Evolutionary conservation across 345 rosid genomes (phyloP), one percentile per base, ranked within the genome.

Genomic region (Populus euphratica): DNA sequence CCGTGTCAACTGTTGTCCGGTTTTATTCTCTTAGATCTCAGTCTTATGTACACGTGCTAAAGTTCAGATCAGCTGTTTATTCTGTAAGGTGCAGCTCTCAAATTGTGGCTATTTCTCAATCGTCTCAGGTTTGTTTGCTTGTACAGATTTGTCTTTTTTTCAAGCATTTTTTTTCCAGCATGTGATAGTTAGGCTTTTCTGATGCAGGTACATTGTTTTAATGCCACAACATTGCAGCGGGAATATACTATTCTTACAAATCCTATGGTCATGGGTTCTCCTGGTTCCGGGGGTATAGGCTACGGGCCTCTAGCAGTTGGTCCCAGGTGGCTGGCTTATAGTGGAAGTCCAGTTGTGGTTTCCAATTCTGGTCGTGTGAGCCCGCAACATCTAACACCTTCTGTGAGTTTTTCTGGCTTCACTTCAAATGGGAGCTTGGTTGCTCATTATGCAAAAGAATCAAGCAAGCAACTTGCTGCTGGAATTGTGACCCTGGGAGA

Each of bases 251-350:
- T 93, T 77, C 83, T 85, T 73, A 92, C 96, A 79, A 91, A 96
- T 79, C 87, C 92, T 66, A 85, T 96, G 38, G 72, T 76, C 29
- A 52, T 70, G 62, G 85, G 89, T 54, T 74, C 70, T 69, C 84
- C 87, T 81, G 86, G 82, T 76, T 73, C 86, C 68, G 96, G 90
- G 74, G 91, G 92, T 76, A 78, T 86, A 80, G 99, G 98, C 74
- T 91, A 87, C 76, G 98, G 99, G 35, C 98, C 99, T 73, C 91
- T 96, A 76, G 99, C 97, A 0, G 96, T 96, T 82, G 98, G 97
- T 77, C 90, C 94, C 54, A 86, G 99, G 78, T 96, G 98, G 99
- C 83, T 96, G 85, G 98, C 99, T 68, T 96, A 93, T 64, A 92
- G 96, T 68, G 98, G 94, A 77, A 90, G 82, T 83, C 91, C 93